phyloP scores from a whole-genome alignment of 257 asterid species.

The Eustoma russellianum region DNA sequence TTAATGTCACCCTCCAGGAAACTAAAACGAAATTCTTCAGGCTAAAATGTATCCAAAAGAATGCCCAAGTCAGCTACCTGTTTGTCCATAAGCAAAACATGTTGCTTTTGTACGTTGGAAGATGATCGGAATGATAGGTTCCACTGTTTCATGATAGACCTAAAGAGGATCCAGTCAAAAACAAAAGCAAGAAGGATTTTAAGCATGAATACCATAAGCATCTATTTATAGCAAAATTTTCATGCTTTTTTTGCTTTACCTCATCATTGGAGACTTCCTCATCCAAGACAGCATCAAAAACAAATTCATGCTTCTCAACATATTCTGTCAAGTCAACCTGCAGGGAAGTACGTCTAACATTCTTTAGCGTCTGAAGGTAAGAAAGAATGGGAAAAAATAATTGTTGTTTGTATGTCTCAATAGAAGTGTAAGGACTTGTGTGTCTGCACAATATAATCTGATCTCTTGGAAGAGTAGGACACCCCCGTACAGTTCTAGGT shows the following conservation, averaged over 20 bases:
- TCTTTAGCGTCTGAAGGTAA: not conserved
- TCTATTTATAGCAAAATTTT: not conserved
- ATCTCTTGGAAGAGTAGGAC: too few relatives aligned
- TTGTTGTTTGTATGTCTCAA: too few relatives aligned
- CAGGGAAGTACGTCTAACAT: constrained; percentile 13
- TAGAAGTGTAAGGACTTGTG: too few relatives aligned
- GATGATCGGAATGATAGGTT: constrained; percentile 45
- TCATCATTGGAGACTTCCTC: constrained; percentile 99
- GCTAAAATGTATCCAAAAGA: not conserved
- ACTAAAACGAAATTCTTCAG: too few relatives aligned
- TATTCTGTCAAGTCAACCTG: constrained; percentile 98
- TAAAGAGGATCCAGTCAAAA: constrained; percentile 9
- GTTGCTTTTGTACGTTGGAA: constrained; percentile 54
- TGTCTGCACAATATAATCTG: too few relatives aligned
- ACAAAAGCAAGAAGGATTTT: constrained; percentile 5
- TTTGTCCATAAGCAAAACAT: constrained; percentile 57
- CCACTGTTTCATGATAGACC: constrained; percentile 52
- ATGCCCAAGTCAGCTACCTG: constrained; percentile 47
- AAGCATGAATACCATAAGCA: not conserved
- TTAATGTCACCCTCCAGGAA: too few relatives aligned
- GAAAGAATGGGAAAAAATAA: not conserved
- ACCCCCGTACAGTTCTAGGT: too few relatives aligned
- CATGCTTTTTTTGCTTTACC: constrained; percentile 37
- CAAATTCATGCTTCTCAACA: constrained; percentile 94
- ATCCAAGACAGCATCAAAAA: constrained; percentile 92